Percentiles rank a stretch among this genome's conserved stretches.
These are phyloP conservation scores for Diutina mesorugosa DNA, from an alignment of 1,139 yeast species.

Conservation along the genomic window DNA sequence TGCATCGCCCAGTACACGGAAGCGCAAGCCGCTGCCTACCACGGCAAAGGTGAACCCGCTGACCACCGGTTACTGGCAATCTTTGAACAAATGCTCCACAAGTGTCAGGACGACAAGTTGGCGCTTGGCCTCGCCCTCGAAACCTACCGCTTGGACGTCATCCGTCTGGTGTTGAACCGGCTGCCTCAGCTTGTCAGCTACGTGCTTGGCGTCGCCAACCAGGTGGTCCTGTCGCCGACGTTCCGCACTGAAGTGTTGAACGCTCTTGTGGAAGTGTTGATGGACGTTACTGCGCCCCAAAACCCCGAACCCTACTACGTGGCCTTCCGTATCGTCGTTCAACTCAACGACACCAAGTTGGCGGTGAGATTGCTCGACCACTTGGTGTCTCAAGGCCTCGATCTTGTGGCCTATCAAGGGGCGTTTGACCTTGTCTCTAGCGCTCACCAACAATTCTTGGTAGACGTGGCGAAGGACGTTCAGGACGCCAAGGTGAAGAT, in stretches of 20 bases:
- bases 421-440: constrained; percentile 90
- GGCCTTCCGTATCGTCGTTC: constrained; percentile 76
- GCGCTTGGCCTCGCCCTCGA: constrained; percentile 90
- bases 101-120: constrained; percentile 71
- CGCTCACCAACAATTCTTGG: constrained; percentile 85
- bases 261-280: constrained; percentile 40
- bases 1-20: constrained; percentile 75
- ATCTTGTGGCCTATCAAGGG: constrained; percentile 72
- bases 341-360: constrained; percentile 61
- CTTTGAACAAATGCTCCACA: constrained; percentile 77
- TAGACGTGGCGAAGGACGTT: constrained; percentile 38
- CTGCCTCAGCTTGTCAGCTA: constrained; percentile 42
- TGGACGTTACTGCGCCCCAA: constrained; percentile 30
- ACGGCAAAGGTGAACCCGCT: not conserved
- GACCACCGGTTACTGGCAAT: constrained; percentile 55
- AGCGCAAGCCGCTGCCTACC: constrained; percentile 3
- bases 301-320: constrained; percentile 69
- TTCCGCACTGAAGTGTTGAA: constrained; percentile 58
- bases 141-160: constrained; percentile 74
- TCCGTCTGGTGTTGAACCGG: constrained; percentile 31
- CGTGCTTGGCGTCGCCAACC: constrained; percentile 62
- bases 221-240: constrained; percentile 41
- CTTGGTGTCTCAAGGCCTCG: constrained; percentile 29
- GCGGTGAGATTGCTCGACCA: constrained; percentile 60
- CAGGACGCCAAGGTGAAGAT: constrained; percentile 37